Base-by-base conservation (phyloP, 129 eudicot genomes). In the Logfia minima region DNA sequence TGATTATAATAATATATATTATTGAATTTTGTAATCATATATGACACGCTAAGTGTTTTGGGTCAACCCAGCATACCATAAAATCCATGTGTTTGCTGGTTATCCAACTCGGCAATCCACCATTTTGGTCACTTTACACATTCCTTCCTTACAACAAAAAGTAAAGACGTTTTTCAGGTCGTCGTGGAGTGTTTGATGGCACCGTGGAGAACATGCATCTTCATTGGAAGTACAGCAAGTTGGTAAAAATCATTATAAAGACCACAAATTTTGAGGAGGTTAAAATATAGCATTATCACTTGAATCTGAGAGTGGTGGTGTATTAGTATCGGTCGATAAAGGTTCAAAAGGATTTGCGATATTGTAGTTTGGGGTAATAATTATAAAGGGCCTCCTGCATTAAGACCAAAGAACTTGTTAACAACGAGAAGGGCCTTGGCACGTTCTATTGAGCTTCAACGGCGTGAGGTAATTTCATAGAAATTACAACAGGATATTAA, bases 121-220 rank as follows among this genome's bases (percentile, higher is more conserved):
- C 55, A 37, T 19, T 68, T 26, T 9, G 43, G 28, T 13, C 55
- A 51, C 51, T 26, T 41, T 60, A 32, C 21, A n/a, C 16, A 13
- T 37, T 35, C 34, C 6, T 21, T 19, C 28, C 52, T 58, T n/a
- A 22, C 63, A 58, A 58, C 28, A 64, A 72, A 66, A 70, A 75
- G 60, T 72, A 64, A 83, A 51, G 6, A 39, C 2, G 31, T 29
- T 76, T 77, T 87, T 72, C 91, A 93, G 98, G 98, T 84, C 89
- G 97, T 56, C 93, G 98, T 75, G 97, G 98, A 71, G 91, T 93
- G 75, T 93, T 93, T 87, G 96, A 86, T 80, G 98, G 98, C 60
- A 93, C 98, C 24, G 92, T 93, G 79, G 98, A 93, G 89, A 93
- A 90, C 78, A 93, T 93, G 96, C 98, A 90, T 85, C 87, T 90